Evolutionary conservation across 1,139 yeast genomes (phyloP).

Genomic region (Zygotorulaspora mrakii): DNA sequence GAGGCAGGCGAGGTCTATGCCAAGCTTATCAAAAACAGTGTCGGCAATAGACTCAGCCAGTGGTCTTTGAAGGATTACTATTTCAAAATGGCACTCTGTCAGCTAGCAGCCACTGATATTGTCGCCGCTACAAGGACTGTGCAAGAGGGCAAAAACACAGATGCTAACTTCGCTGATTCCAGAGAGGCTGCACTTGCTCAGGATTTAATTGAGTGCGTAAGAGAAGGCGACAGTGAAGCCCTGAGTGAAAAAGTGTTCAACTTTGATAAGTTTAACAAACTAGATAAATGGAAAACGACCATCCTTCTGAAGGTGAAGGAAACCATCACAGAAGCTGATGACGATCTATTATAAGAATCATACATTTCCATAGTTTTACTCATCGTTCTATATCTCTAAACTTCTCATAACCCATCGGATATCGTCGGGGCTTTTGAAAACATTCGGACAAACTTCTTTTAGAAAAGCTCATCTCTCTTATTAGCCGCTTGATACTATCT

Average conservation of each 20-base stretch:
- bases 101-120: conserved; percentile 75
- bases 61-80: conserved; percentile 95
- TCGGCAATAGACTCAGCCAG: conserved; percentile 71
- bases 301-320: conserved; percentile 78
- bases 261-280: conserved; percentile 81
- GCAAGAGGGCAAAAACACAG: conserved; percentile 63
- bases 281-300: conserved; percentile 91
- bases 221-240: conserved; percentile 74
- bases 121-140: conserved; percentile 80
- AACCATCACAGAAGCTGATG: conserved; percentile 68
- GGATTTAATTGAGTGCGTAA: conserved; percentile 66
- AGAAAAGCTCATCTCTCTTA: too few relatives aligned
- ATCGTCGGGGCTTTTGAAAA: conserved; percentile 3
- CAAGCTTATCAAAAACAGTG: conserved; percentile 67
- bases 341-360: conserved; percentile 41
- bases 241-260: conserved; percentile 75
- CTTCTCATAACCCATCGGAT: background rate
- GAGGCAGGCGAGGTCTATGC: conserved; percentile 77
- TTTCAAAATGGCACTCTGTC: conserved; percentile 75
- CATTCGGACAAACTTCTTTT: background rate
- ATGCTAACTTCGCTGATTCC: conserved; percentile 72
- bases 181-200: conserved; percentile 68
- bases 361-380: background rate
- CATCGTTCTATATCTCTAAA: background rate
- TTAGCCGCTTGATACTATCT: too few relatives aligned